These are phyloP conservation scores for Irpex sp. DNA, from an alignment of 1,284 basidiomycete genomes.

Conservation along the genomic window DNA sequence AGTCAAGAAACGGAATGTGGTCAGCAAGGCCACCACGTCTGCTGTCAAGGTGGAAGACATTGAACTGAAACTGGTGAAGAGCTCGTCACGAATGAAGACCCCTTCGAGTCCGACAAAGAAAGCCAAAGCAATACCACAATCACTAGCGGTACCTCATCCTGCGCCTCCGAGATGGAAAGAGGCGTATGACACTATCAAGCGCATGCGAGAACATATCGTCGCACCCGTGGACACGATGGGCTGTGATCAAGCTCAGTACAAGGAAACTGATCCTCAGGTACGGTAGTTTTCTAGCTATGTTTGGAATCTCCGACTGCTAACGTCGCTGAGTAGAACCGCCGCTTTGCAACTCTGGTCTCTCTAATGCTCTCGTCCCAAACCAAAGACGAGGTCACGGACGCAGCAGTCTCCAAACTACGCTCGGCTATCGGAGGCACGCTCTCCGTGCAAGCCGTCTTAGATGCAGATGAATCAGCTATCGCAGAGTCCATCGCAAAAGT, in stretches of 20 bases:
- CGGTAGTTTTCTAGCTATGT: constrained; percentile 9
- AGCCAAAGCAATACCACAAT: constrained; percentile 46
- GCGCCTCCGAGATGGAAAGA: constrained; percentile 73
- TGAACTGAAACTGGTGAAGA: not conserved
- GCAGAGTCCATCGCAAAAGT: constrained; percentile 83
- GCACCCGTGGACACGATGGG: constrained; percentile 95
- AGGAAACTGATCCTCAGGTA: constrained; percentile 68
- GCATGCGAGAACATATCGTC: constrained; percentile 68
- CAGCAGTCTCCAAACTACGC: constrained; percentile 79
- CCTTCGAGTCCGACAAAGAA: constrained; percentile 32
- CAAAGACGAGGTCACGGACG: constrained; percentile 87
- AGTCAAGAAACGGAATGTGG: not conserved
- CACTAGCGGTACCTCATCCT: constrained; percentile 67
- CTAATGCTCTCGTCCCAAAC: constrained; percentile 97
- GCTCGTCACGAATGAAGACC: not conserved
- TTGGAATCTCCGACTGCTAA: not conserved
- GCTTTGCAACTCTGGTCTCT: constrained; percentile 86
- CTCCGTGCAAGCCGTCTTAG: constrained; percentile 69
- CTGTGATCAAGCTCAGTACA: constrained; percentile 65
- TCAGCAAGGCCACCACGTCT: constrained; percentile 6
- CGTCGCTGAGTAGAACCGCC: constrained; percentile 51
- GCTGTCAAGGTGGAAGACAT: constrained; percentile 10
- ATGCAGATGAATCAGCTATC: constrained; percentile 61
- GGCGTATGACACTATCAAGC: constrained; percentile 72
- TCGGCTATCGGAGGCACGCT: constrained; percentile 73